Evolutionary conservation across 305 asterid species (phyloP).

Genomic region (Fraxinus ornus): DNA sequence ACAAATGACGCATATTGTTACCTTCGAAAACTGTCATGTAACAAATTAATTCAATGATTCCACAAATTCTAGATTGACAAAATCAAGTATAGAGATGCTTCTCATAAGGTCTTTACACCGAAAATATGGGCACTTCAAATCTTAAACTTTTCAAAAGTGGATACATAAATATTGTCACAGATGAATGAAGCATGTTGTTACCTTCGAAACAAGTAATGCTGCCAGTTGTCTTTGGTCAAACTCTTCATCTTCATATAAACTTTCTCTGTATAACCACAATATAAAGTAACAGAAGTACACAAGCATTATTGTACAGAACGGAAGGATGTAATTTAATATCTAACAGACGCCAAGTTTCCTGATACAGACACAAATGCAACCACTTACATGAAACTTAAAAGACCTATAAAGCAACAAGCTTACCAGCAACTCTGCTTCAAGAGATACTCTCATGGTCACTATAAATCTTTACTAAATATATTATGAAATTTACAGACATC

Average conservation of each 20-base stretch:
- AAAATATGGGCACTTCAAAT: neutral
- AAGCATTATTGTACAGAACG: neutral
- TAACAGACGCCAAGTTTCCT: neutral
- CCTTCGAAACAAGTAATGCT: constrained; percentile 85
- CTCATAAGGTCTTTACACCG: neutral
- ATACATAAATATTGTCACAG: neutral
- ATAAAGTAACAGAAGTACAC: neutral
- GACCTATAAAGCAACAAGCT: neutral
- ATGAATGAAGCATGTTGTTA: constrained; percentile 10
- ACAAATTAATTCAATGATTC: neutral
- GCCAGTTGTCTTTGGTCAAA: constrained; percentile 91
- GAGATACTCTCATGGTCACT: neutral
- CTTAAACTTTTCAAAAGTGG: neutral
- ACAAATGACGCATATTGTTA: neutral
- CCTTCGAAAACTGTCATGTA: neutral
- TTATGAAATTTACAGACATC: neutral
- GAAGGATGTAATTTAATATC: neutral
- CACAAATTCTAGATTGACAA: neutral
- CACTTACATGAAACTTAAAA: neutral
- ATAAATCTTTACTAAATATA: neutral
- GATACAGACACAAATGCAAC: neutral
- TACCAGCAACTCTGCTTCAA: neutral
- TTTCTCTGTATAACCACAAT: constrained; percentile 53
- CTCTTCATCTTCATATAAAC: constrained; percentile 87
- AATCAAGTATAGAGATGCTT: neutral